These are phyloP conservation scores for Chlamydomonas urium DNA, from an alignment of 139 green algal species.

Conservation along the genomic window DNA sequence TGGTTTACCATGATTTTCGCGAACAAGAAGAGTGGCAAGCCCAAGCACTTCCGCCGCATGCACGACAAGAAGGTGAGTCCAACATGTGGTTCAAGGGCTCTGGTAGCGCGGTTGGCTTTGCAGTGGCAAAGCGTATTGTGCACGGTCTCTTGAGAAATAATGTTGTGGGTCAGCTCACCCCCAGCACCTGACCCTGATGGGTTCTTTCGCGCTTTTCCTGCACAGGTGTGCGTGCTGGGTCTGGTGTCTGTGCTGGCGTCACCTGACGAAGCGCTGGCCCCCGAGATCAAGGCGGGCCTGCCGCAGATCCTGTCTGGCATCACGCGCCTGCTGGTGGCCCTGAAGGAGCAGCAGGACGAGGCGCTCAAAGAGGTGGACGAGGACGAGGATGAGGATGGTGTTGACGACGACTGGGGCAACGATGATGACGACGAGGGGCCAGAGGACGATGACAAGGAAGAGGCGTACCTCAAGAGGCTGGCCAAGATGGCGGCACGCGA, in stretches of 20 bases:
- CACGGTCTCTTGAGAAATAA: no score
- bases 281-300: slow-evolving; percentile 52
- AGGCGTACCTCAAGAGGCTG: slow-evolving; percentile 33
- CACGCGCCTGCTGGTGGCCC: slow-evolving; percentile 36
- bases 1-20: slow-evolving; percentile 70
- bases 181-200: no score
- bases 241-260: slow-evolving; percentile 57
- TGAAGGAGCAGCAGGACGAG: slow-evolving; percentile 37
- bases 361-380: slow-evolving; percentile 15
- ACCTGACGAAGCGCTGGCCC: slow-evolving; percentile 48
- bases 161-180: no score
- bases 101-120: neutral
- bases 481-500: slow-evolving; percentile 16
- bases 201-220: no score
- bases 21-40: slow-evolving; percentile 33
- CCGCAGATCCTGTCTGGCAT: slow-evolving; percentile 40
- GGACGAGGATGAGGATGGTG: slow-evolving; percentile 18
- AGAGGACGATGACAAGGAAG: slow-evolving; percentile 3
- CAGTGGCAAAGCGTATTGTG: neutral
- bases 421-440: slow-evolving; percentile 15
- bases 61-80: slow-evolving; percentile 76
- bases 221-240: slow-evolving; percentile 61
- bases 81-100: neutral
- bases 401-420: neutral
- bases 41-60: slow-evolving; percentile 61